A percentile compares a stretch with the other conserved stretches of the same genome.
Evolutionary conservation across 2,329 filamentous ascomycete species (phyloP).

Genomic region (Ophiostoma perfectum): DNA sequence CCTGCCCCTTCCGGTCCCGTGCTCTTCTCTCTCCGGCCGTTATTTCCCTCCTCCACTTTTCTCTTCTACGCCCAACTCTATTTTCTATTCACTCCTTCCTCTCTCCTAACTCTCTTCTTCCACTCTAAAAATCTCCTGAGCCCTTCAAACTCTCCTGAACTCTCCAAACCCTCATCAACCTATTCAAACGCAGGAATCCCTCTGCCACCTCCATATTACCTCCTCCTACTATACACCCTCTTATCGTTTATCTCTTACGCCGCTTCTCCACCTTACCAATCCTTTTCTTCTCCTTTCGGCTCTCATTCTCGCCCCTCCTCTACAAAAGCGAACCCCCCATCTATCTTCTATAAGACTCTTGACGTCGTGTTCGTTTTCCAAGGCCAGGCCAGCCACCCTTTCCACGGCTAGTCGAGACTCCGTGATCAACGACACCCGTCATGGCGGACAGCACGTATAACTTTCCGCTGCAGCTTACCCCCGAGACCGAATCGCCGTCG

Average conservation of each 20-base stretch:
- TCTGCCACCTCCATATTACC: neutral
- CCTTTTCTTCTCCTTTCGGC: conserved; percentile 3
- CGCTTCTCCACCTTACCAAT: conserved; percentile 6
- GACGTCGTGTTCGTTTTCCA: neutral
- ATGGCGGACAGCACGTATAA: conserved; percentile 19
- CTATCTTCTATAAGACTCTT: neutral
- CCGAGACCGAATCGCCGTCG: conserved; percentile 23
- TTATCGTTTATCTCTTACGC: neutral
- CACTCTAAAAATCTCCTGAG: neutral
- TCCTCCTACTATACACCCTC: neutral
- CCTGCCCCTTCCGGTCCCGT: conserved; percentile 7
- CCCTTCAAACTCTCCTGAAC: too few species aligned
- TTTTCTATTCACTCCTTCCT: neutral
- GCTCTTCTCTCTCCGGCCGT: conserved; percentile 8
- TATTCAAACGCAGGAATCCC: neutral
- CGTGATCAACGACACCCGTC: neutral
- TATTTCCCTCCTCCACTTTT: conserved; percentile 15
- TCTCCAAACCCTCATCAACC: too few species aligned
- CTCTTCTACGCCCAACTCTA: neutral
- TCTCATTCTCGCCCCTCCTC: neutral
- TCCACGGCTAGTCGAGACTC: neutral
- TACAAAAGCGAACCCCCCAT: neutral
- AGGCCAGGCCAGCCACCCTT: neutral
- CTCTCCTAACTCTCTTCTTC: neutral
- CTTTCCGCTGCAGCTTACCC: conserved; percentile 16